Base-by-base conservation (phyloP, 305 asterid species). In the Fraxinus ornus region DNA sequence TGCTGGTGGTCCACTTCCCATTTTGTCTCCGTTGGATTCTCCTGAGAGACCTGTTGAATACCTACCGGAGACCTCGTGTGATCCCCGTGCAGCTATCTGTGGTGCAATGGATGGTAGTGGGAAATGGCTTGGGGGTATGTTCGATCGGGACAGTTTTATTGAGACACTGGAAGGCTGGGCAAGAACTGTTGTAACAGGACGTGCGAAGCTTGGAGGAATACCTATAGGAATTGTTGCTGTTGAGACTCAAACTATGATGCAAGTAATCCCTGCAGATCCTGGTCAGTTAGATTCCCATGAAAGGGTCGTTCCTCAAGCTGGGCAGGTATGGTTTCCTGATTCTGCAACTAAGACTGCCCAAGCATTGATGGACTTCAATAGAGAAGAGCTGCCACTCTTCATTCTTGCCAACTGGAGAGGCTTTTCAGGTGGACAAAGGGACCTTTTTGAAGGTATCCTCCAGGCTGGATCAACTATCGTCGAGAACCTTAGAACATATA, bases 161-260 rank as follows among this genome's bases (percentile, higher is more conserved):
- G 99, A 94, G 92, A 94, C 98, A 1, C 88, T 96, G 80, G 99
- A 93, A 86, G 98, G 98, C 74, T 96, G 99, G 99, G 99, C 99
- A 12, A 92, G 98, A 90, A 94, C 99, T 0, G 99, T 96, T 2
- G 97, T 96, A 74, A 96, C 98, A 0, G 99, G 99, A 24, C 92
- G 99, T 9, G 98, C 99, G 0, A 97, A 92, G 84, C 97, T 96
- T n/a, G 98, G 99, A 68, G 99, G 98, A 37, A 90, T 97, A 73
- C 99, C 99, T 0, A 92, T 94, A 0, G 99, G 98, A 66, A 91
- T 94, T 15, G 97, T 96, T 49, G 99, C 99, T 4, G 99, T 96
- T 21, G 99, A 96, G 91, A 96, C 99, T 36, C 98, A 93, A 83
- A 94, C 99, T 10, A 89, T 96, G 99, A 93, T 91, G 97, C 99